Evolutionary conservation across 108 stramenopile genomes (phyloP), one percentile per base, ranked within the genome.

Genomic region (Schizochytrium sp.): DNA sequence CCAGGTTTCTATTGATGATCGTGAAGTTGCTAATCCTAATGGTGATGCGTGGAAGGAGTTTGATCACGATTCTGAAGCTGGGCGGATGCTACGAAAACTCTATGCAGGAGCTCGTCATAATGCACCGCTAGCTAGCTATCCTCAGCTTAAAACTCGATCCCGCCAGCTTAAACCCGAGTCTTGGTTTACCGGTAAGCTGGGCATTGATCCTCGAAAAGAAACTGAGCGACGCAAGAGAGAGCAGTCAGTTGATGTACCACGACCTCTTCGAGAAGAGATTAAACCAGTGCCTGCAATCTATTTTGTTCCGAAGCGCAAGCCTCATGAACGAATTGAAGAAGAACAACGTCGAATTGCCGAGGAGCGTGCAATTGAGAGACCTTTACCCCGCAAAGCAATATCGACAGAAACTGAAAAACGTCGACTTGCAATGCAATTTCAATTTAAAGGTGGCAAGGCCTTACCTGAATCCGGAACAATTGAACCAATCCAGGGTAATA

Each of bases 401-500:
- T 56, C 87, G 1, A 87, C 87, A 5, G 87, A 87, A n/a, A 38
- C 28, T 4, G 87, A 87, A 44, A 87, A 87, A 57, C 55, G 87
- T 1, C 19, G 57, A 10, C 87, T 87, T 41, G 55, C 50, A 4
- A 56, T 87, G 87, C 87, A 87, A 7, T 87, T 87, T 19, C 87
- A 87, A 41, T 87, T 87, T 57, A 87, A 87, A 45, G 87, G 87
- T 4, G 87, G 87, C 61, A 87, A 87, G 38, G 87, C 87, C 0
- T 57, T 87, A 1, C 87, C 87, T 57, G 50, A 87, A 53, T 55
- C 8, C 47, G 76, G 76, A 5, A 83, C 76, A 49, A 55, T 49
- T 28, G 50, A 17, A 10, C 76, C 76, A 8, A 83, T 83, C 47
- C 50, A 83, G 28, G 76, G 76, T 8, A 83, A 83, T 28, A 10